Conservation (phyloP, 371 early-diverging fungal species). For the Apophysomyces elegans region DNA sequence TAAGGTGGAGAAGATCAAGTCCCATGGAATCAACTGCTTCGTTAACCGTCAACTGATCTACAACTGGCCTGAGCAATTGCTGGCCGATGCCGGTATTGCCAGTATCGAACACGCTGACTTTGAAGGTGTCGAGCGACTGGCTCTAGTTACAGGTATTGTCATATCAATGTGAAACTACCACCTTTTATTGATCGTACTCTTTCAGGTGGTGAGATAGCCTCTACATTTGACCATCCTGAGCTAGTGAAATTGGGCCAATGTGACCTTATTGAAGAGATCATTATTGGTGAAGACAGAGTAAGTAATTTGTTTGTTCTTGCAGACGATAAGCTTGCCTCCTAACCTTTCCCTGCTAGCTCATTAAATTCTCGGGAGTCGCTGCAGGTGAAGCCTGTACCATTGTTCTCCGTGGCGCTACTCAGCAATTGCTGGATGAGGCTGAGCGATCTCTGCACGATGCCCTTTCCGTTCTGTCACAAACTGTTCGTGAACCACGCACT, state of each 20-base stretch:
- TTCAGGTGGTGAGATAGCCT: conserved; percentile 94
- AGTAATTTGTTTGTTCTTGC: not conserved
- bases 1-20: conserved; percentile 98
- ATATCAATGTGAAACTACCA: not conserved
- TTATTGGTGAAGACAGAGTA: conserved; percentile 96
- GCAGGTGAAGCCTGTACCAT: conserved; percentile 98
- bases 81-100: conserved; percentile 95
- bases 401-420: conserved; percentile 97
- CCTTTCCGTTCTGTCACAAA: conserved; percentile 96
- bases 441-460: conserved; percentile 99
- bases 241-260: conserved; percentile 95
- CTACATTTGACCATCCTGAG: conserved; percentile 99
- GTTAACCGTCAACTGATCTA: conserved; percentile 99
- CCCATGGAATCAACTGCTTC: conserved; percentile 97
- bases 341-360: conserved; percentile 49
- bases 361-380: conserved; percentile 97
- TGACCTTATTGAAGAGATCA: conserved; percentile 95
- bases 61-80: conserved; percentile 99
- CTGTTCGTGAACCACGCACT: conserved; percentile 93
- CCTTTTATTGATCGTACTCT: conserved; percentile 5
- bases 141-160: conserved; percentile 84
- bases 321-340: no score
- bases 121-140: conserved; percentile 98
- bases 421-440: conserved; percentile 98
- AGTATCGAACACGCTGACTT: conserved; percentile 99